Evolutionary conservation across 2,329 filamentous ascomycete species (phyloP), one percentile per base, ranked within the genome.

Genomic region (Diaporthe ampelina): DNA sequence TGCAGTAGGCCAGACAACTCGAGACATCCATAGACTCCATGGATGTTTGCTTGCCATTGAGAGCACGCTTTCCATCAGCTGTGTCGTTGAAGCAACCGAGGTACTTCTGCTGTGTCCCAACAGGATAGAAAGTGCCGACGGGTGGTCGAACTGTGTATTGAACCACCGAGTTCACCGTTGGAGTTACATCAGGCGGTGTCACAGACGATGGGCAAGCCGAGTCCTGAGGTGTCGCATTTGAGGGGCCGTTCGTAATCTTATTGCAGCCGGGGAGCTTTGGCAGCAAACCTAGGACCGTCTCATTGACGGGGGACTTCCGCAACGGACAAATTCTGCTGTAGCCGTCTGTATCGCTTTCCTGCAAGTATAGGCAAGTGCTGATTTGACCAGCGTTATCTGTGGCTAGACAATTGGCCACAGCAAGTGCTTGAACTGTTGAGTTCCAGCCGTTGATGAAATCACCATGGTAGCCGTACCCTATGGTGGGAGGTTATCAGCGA

Each of bases 371-470:
- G 74, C 83, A 85, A 32, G 79, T 78, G n/a, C 78, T 77, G 57
- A 84, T 81, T 17, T 79, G 76, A 50, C 82, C 82, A 65, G 78
- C 80, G 43, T 70, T 73, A 69, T 81, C 79, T 72, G 80, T 78
- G 13, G 77, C 79, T 45, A 78, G 43, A 72, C 77, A 77, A 32
- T 72, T 69, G 0, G 81, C 77, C 29, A 85, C 79, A 0, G 85
- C 86, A 26, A 81, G 73, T 37, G 81, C 78, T 32, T 87, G 81
- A 29, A 85, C 81, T 19, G 77, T 77, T 70, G 80, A 78, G 70
- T 88, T 82, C 78, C 85, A 88, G 26, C 87, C 87, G 70, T 88
- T 88, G 75, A 86, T 81, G 76, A 89, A 89, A 73, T 89, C 88
- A 24, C 86, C 88, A 75, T 90, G 88, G 77, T 88, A 86, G 1